Evolutionary conservation across 75 land plant genomes (phyloP), one percentile per base, ranked within the genome.

Genomic region (Selaginella moellendorffii): DNA sequence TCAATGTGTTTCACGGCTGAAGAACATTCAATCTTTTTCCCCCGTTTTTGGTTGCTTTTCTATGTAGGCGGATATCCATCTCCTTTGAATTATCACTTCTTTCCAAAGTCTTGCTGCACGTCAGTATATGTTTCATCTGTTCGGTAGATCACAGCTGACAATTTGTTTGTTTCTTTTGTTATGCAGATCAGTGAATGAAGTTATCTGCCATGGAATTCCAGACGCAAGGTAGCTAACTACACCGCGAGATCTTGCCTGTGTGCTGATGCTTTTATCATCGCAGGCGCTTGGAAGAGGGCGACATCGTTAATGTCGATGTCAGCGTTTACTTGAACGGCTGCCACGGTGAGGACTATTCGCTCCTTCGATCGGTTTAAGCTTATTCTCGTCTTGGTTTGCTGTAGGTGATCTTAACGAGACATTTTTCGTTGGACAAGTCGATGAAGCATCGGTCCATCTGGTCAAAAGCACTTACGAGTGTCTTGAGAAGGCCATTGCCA

Each of bases 61-160:
- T 24, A 1, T 67, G 65, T 88, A 88, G 98, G 98, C 46, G 98
- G 82, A 23, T 93, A 93, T 70, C 98, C 98, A 64, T 93, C 98
- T 53, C 98, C 98, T n/a, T 73, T 93, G 53, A 93, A 93, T 64
- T 93, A 93, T 72, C 77, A 93, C 74, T 93, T 88, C 69, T 93
- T 88, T 65, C 98, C 98, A 29, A 93, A 93, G 66, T 93, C 98
- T 69, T 88, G 96, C 77, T 93, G 98, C 98, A 93, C 98, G 96
- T 92, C 80, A 76, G 97, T 82, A 75, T 46, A n/a, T n/a, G 29
- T 54, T 54, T 17, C 31, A n/a, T n/a, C n/a, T n/a, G n/a, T n/a
- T n/a, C n/a, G n/a, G n/a, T n/a, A n/a, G n/a, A n/a, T n/a, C n/a
- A n/a, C n/a, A n/a, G n/a, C n/a, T n/a, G n/a, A n/a, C n/a, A n/a